These are phyloP conservation scores for Silene latifolia DNA, from an alignment of 148 eudicot species.

Conservation along the genomic window DNA sequence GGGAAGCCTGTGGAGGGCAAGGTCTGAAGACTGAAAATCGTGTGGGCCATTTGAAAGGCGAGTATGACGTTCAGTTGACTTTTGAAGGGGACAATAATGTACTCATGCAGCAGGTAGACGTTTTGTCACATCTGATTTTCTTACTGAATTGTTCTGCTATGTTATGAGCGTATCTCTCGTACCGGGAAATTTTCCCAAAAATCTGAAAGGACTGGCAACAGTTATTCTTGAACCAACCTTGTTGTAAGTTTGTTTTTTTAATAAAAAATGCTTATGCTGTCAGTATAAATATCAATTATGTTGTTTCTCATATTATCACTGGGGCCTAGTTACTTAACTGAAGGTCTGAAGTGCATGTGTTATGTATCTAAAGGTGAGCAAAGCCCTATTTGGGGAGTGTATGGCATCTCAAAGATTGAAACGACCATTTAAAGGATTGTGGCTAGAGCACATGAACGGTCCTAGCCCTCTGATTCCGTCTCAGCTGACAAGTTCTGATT, in stretches of 20 bases:
- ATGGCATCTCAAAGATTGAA: slow-evolving; percentile 54
- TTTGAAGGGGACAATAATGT: slow-evolving; percentile 99
- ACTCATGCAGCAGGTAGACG: slow-evolving; percentile 95
- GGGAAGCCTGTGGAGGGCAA: slow-evolving; percentile 99
- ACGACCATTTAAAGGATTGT: slow-evolving; percentile 76
- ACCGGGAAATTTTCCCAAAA: not conserved
- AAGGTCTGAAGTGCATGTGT: not conserved
- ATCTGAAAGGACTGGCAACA: not conserved
- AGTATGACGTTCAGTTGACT: slow-evolving; percentile 87
- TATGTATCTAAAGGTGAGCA: slow-evolving; percentile 63
- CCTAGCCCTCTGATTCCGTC: slow-evolving; percentile 64
- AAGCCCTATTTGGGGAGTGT: slow-evolving; percentile 71
- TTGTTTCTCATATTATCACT: not conserved
- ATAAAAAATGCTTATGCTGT: not conserved
- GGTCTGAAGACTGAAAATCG: slow-evolving; percentile 95
- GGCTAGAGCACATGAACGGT: slow-evolving; percentile 90
- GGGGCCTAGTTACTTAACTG: slow-evolving; percentile 5
- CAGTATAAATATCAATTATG: not conserved
- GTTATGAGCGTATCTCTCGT: not conserved
- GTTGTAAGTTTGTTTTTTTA: not conserved
- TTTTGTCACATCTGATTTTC: not conserved
- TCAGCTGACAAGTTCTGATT: slow-evolving; percentile 49
- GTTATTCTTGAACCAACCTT: no score
- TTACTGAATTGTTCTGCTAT: not conserved
- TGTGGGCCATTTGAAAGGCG: slow-evolving; percentile 79